Evolutionary conservation across 2,329 filamentous ascomycete genomes (phyloP).

Genomic region (Xylariomycetidae sp.): DNA sequence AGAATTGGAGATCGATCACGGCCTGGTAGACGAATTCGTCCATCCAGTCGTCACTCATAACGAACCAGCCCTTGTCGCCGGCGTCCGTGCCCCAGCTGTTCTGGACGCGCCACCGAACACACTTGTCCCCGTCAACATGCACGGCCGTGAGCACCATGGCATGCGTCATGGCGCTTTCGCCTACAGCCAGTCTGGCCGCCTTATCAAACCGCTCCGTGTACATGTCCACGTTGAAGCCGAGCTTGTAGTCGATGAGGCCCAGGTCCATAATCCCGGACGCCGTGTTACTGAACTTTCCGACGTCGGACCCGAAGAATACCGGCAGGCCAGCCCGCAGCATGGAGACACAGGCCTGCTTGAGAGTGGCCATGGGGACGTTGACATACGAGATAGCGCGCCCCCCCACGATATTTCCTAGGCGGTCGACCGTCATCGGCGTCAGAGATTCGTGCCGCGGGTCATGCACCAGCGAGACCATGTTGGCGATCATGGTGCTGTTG

Average conservation of each 20-base stretch:
- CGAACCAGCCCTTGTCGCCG: constrained; percentile 79
- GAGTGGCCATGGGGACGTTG: constrained; percentile 69
- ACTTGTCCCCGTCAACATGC: constrained; percentile 63
- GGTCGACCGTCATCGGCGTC: constrained; percentile 68
- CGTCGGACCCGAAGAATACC: constrained; percentile 85
- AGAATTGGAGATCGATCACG: constrained; percentile 70
- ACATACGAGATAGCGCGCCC: constrained; percentile 74
- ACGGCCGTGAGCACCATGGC: constrained; percentile 90
- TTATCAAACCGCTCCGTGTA: constrained; percentile 63
- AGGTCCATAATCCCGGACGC: constrained; percentile 74
- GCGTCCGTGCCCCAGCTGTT: constrained; percentile 73
- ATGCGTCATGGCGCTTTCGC: constrained; percentile 83
- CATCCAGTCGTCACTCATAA: constrained; percentile 82
- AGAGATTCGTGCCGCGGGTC: constrained; percentile 76
- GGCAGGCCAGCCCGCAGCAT: constrained; percentile 77
- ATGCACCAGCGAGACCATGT: constrained; percentile 77
- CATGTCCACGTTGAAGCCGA: constrained; percentile 76
- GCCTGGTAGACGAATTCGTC: constrained; percentile 82
- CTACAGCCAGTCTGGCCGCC: constrained; percentile 65
- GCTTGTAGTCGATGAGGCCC: constrained; percentile 69
- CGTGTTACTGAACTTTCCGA: constrained; percentile 73
- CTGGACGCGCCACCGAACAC: constrained; percentile 79
- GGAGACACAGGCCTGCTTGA: constrained; percentile 69
- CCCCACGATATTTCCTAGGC: constrained; percentile 77
- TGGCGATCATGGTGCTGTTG: constrained; percentile 53